Conservation (phyloP, 192 early-diverging fungal species). For the Dimargaris verticillata region DNA sequence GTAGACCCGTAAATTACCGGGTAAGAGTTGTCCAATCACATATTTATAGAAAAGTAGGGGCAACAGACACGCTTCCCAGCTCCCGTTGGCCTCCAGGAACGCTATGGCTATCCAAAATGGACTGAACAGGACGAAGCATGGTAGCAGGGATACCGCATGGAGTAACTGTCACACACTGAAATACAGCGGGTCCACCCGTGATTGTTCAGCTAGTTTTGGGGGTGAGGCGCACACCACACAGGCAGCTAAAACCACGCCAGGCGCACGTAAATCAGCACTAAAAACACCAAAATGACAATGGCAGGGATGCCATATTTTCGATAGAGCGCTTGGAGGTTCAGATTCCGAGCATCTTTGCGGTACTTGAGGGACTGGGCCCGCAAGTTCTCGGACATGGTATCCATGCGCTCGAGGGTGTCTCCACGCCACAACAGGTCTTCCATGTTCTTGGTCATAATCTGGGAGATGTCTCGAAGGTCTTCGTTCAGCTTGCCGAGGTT, state of each 20-base stretch:
- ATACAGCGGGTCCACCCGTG: too few relatives aligned
- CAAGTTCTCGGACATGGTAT: slow-evolving; percentile 42
- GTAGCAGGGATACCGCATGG: too few relatives aligned
- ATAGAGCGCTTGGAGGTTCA: slow-evolving; percentile 78
- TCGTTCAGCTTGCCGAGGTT: slow-evolving; percentile 89
- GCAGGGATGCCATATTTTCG: slow-evolving; percentile 88
- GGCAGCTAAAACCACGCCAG: slow-evolving; percentile 25
- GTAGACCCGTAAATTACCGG: too few relatives aligned
- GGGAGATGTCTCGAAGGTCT: slow-evolving; percentile 86
- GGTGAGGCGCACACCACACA: too few relatives aligned
- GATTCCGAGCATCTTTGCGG: slow-evolving; percentile 65
- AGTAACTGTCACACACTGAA: too few relatives aligned
- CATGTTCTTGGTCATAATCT: slow-evolving; percentile 98
- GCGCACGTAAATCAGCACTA: slow-evolving; percentile 62
- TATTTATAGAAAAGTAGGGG: too few relatives aligned
- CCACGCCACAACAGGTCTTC: slow-evolving; percentile 86
- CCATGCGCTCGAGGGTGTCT: slow-evolving; percentile 66
- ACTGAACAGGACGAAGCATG: too few relatives aligned
- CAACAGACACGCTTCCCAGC: too few relatives aligned
- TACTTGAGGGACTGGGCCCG: slow-evolving; percentile 64
- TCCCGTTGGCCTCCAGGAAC: too few relatives aligned
- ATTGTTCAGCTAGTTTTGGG: too few relatives aligned
- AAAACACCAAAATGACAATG: slow-evolving; percentile 59
- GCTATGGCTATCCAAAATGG: too few relatives aligned
- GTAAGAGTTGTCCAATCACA: too few relatives aligned